Percentiles rank a stretch among this genome's conserved stretches.
Evolutionary conservation across 1,284 basidiomycete species (phyloP).

Genomic region (Cryptococcus depauperatus): DNA sequence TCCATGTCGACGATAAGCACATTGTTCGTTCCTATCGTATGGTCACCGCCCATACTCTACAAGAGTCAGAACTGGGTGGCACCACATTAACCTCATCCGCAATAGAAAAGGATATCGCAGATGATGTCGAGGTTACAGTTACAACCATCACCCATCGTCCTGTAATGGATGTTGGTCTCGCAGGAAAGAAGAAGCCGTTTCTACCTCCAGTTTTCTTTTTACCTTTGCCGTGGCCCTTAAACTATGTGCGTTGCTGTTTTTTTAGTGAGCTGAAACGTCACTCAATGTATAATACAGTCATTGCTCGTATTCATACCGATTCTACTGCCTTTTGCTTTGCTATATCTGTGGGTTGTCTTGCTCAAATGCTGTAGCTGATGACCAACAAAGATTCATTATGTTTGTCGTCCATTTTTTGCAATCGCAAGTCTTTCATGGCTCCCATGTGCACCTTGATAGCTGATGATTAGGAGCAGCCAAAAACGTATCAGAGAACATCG

Average conservation of each 20-base stretch:
- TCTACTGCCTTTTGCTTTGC: too few relatives aligned
- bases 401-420: too few relatives aligned
- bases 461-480: too few relatives aligned
- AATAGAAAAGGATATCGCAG: conserved; percentile 17
- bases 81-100: conserved; percentile 46
- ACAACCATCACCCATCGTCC: conserved; percentile 2
- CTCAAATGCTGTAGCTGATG: too few relatives aligned
- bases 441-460: too few relatives aligned
- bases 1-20: conserved; percentile 49
- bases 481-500: background rate
- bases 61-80: conserved; percentile 5
- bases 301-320: too few relatives aligned
- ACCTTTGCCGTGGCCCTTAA: conserved; percentile 23
- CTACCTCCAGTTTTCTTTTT: conserved; percentile 33
- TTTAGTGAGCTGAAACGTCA: too few relatives aligned
- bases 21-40: conserved; percentile 13
- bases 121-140: conserved; percentile 18
- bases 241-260: conserved; percentile 28
- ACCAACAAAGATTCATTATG: too few relatives aligned
- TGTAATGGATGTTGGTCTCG: background rate
- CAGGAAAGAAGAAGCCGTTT: conserved; percentile 11
- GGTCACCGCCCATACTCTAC: background rate
- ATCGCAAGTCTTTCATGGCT: too few relatives aligned
- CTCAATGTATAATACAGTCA: too few relatives aligned
- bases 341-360: too few relatives aligned